Conservation (phyloP, 805 yeast species). For the Candida xyloterini region DNA sequence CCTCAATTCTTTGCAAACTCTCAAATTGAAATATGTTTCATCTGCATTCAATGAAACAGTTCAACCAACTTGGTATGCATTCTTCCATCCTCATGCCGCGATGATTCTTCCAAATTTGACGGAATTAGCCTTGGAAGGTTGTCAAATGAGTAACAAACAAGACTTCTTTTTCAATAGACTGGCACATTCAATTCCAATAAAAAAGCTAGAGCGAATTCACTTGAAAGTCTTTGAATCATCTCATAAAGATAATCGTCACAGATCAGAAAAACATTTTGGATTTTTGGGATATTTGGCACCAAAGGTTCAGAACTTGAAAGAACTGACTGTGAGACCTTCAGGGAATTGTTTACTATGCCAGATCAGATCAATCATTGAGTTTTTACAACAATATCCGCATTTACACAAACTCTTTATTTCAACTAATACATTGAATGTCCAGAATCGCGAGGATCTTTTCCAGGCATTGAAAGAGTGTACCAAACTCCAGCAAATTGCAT, state of each 20-base stretch:
- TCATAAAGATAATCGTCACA: constrained; percentile 23
- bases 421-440: constrained; percentile 18
- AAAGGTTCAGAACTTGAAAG: constrained; percentile 16
- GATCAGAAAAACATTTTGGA: constrained; percentile 2
- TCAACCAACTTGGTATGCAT: constrained; percentile 28
- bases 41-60: constrained; percentile 25
- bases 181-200: constrained; percentile 8
- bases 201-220: constrained; percentile 9
- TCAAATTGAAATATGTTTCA: constrained; percentile 20
- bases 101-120: constrained; percentile 10
- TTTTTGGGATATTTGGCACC: constrained; percentile 17
- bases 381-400: constrained; percentile 9
- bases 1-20: constrained; percentile 10
- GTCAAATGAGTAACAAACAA: constrained; percentile 26
- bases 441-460: constrained; percentile 11
- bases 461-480: constrained; percentile 5
- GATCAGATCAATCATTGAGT: constrained; percentile 15
- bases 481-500: constrained; percentile 14
- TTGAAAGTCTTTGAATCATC: constrained; percentile 28
- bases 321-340: constrained; percentile 24
- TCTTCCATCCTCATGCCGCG: constrained; percentile 19
- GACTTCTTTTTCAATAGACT: constrained; percentile 5
- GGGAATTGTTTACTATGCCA: constrained; percentile 31
- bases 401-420: constrained; percentile 18
- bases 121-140: constrained; percentile 20